phyloP scores from a whole-genome alignment of 371 early-diverging fungal species.

The Apophysomyces variabilis region DNA sequence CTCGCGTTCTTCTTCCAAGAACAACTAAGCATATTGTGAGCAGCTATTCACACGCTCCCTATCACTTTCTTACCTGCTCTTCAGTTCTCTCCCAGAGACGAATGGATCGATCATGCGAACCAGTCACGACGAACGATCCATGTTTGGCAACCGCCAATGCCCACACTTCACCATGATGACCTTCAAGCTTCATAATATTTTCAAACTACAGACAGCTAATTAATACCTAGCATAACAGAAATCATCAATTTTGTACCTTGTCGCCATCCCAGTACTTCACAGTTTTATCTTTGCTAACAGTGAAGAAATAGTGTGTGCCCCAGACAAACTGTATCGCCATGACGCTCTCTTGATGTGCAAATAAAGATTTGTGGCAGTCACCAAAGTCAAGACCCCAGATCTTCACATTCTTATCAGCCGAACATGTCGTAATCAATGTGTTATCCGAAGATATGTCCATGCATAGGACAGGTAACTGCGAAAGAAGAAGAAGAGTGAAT shows the following conservation, averaged over 20 bases:
- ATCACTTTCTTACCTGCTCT: slow-evolving; percentile 67
- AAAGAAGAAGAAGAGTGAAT: neutral
- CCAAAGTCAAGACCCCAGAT: slow-evolving; percentile 99
- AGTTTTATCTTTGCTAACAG: slow-evolving; percentile 86
- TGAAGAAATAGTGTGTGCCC: slow-evolving; percentile 95
- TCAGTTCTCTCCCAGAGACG: slow-evolving; percentile 95
- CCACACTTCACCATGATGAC: slow-evolving; percentile 94
- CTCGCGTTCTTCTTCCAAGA: slow-evolving; percentile 96
- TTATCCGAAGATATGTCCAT: slow-evolving; percentile 97
- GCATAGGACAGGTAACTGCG: slow-evolving; percentile 82
- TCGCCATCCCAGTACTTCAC: slow-evolving; percentile 98
- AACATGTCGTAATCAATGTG: slow-evolving; percentile 85
- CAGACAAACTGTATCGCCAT: slow-evolving; percentile 87
- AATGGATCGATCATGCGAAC: slow-evolving; percentile 91
- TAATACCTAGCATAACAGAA: neutral
- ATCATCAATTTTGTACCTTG: slow-evolving; percentile 55
- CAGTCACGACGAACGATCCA: slow-evolving; percentile 85
- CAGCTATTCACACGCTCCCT: neutral
- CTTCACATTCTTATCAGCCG: slow-evolving; percentile 96
- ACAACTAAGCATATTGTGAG: slow-evolving; percentile 48
- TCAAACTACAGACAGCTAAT: slow-evolving; percentile 65
- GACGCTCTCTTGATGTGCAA: slow-evolving; percentile 93
- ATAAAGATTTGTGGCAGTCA: slow-evolving; percentile 94
- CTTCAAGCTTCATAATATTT: slow-evolving; percentile 89
- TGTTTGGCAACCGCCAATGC: slow-evolving; percentile 85